Conservation (phyloP, 331 rosid genomes). For the Spiraea crenata region DNA sequence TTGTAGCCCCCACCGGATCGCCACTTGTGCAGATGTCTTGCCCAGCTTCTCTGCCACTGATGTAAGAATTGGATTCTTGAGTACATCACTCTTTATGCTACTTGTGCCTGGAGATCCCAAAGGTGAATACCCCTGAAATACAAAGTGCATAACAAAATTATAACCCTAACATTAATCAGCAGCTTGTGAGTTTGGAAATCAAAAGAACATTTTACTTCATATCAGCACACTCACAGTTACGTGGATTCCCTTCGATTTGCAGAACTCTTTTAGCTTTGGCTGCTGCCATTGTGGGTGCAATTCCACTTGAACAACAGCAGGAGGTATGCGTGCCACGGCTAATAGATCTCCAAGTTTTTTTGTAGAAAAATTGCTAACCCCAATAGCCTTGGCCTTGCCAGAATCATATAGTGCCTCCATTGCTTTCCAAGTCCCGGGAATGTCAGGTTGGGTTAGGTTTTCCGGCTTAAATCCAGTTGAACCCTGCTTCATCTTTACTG, state of each 20-base stretch:
- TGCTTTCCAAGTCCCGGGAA: conserved; percentile 67
- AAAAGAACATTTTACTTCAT: background rate
- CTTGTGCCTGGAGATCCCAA: conserved; percentile 37
- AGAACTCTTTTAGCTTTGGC: conserved; percentile 50
- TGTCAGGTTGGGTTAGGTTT: conserved; percentile 40
- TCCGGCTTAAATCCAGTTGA: conserved; percentile 40
- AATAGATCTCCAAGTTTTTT: conserved; percentile 64
- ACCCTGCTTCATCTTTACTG: conserved; percentile 44
- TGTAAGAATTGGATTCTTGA: conserved; percentile 40
- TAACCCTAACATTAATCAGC: background rate
- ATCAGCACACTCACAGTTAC: conserved; percentile 53
- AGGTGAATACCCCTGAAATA: conserved; percentile 62
- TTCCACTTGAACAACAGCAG: conserved; percentile 80
- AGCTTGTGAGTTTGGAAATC: background rate
- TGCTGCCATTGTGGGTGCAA: conserved; percentile 68
- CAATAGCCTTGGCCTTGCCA: conserved; percentile 64
- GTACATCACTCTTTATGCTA: conserved; percentile 31
- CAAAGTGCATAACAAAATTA: background rate
- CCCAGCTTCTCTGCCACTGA: conserved; percentile 47
- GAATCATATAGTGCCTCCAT: conserved; percentile 62
- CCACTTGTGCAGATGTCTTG: conserved; percentile 65
- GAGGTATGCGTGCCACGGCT: conserved; percentile 60
- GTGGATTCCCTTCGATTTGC: conserved; percentile 67
- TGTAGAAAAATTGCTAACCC: conserved; percentile 72
- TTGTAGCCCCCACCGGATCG: conserved; percentile 75